Percentiles rank a stretch among this genome's conserved stretches.
These are phyloP conservation scores for Cladophialophora immunda DNA, from an alignment of 2,329 filamentous ascomycete genomes.

Conservation along the genomic window DNA sequence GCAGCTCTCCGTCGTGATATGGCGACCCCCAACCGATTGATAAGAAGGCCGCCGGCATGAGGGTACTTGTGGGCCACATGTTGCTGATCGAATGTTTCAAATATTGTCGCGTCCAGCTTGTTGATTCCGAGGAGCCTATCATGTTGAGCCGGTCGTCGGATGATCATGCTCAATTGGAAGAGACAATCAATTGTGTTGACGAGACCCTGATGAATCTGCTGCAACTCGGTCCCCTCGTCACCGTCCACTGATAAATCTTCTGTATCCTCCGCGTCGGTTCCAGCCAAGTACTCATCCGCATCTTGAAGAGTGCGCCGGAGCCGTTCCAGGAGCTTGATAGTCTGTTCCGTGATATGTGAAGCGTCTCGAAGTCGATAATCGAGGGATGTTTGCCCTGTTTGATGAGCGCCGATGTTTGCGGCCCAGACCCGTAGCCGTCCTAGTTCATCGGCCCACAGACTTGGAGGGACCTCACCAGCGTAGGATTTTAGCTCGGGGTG, in stretches of 20 bases:
- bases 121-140: slow-evolving; percentile 43
- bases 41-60: slow-evolving; percentile 22
- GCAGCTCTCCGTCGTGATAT: slow-evolving; percentile 49
- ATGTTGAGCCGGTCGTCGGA: slow-evolving; percentile 49
- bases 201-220: slow-evolving; percentile 36
- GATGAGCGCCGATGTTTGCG: slow-evolving; percentile 46
- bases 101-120: slow-evolving; percentile 38
- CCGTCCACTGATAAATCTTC: slow-evolving; percentile 1
- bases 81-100: slow-evolving; percentile 43
- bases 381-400: slow-evolving; percentile 42
- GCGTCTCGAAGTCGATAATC: slow-evolving; percentile 46
- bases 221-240: slow-evolving; percentile 32
- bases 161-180: slow-evolving; percentile 49
- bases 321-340: slow-evolving; percentile 33
- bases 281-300: slow-evolving; percentile 24
- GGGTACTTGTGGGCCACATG: slow-evolving; percentile 48
- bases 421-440: slow-evolving; percentile 41
- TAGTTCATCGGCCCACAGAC: slow-evolving; percentile 26
- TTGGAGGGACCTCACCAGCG: slow-evolving; percentile 1
- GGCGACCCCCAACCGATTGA: slow-evolving; percentile 44
- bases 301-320: slow-evolving; percentile 36
- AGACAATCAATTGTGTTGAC: slow-evolving; percentile 46
- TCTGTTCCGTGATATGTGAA: slow-evolving; percentile 35
- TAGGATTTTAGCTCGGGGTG: neutral
- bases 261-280: neutral